Conservation (phyloP, 1,139 yeast species). For the Suhomyces atakaporum region DNA sequence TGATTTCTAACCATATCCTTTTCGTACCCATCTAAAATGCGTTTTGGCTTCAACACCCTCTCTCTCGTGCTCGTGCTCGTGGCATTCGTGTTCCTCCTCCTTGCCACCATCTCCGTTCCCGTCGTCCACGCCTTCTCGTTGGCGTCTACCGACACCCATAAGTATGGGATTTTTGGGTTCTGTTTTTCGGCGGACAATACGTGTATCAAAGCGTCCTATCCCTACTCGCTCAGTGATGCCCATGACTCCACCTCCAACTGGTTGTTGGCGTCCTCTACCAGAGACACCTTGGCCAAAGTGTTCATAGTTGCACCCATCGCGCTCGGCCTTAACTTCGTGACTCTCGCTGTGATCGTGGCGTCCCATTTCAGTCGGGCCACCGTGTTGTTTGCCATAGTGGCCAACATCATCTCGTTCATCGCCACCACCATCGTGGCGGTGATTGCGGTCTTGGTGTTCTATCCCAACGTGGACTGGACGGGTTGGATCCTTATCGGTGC, state of each 20-base stretch:
- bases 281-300: slow-evolving; percentile 68
- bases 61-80: slow-evolving; percentile 32
- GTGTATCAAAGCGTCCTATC: slow-evolving; percentile 37
- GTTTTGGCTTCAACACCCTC: slow-evolving; percentile 30
- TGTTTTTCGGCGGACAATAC: slow-evolving; percentile 46
- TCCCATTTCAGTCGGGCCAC: slow-evolving; percentile 15
- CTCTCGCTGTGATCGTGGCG: slow-evolving; percentile 13
- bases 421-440: slow-evolving; percentile 55
- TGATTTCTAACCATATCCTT: too few relatives aligned
- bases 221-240: slow-evolving; percentile 27
- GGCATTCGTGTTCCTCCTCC: slow-evolving; percentile 48
- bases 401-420: slow-evolving; percentile 48
- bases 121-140: slow-evolving; percentile 40
- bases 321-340: slow-evolving; percentile 67
- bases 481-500: slow-evolving; percentile 71
- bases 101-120: slow-evolving; percentile 55
- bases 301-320: slow-evolving; percentile 83
- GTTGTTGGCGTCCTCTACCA: slow-evolving; percentile 46
- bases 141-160: slow-evolving; percentile 41
- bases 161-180: slow-evolving; percentile 87
- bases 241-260: slow-evolving; percentile 26
- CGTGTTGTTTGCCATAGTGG: slow-evolving; percentile 27
- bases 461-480: slow-evolving; percentile 67
- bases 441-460: slow-evolving; percentile 55
- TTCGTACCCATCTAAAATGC: too few relatives aligned